Evolutionary conservation across 306 rosid genomes (phyloP), one percentile per base, ranked within the genome.

Genomic region (Urtica urens): DNA sequence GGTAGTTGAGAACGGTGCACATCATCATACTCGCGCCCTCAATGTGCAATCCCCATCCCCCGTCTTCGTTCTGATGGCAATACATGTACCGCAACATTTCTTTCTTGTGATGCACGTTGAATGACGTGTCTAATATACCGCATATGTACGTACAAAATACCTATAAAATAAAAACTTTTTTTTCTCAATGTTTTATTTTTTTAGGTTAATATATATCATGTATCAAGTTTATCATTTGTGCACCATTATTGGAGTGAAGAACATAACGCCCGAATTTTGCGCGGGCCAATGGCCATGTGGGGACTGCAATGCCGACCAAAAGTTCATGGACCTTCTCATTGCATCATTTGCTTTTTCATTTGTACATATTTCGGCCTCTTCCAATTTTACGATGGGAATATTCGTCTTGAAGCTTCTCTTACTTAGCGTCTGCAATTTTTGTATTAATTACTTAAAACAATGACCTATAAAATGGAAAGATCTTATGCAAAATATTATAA

Each of bases 211-310:
- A 26, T 85, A 81, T n/a, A 76, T 50, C 10, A 23, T 8, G 1
- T 11, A 17, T 20, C 15, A 15, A n/a, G 10, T 16, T 10, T 1
- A 25, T 12, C 5, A 21, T n/a, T 15, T 18, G 30, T 68, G 68
- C 17, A 82, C 95, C 73, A 86, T 13, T 22, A 87, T 87, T 21
- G 87, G 88, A 34, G 57, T 59, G 45, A 46, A 78, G 55, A 73
- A 81, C 63, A 81, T 51, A 38, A 78, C 77, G 2, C 95, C 95
- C 0, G 93, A 64, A 56, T 55, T 62, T 55, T 76, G 68, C 35
- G 96, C 83, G 14, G 96, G 96, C 96, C 96, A 86, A 40, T 86
- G 96, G 29, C 96, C 96, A 39, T 81, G 77, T 7, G 59, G 70
- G 3, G 88, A 59, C 28, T 86, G 96, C 60, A 81, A 35, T 13